Conservation (phyloP, 1,284 basidiomycete species). For the Earliella scabrosa region DNA sequence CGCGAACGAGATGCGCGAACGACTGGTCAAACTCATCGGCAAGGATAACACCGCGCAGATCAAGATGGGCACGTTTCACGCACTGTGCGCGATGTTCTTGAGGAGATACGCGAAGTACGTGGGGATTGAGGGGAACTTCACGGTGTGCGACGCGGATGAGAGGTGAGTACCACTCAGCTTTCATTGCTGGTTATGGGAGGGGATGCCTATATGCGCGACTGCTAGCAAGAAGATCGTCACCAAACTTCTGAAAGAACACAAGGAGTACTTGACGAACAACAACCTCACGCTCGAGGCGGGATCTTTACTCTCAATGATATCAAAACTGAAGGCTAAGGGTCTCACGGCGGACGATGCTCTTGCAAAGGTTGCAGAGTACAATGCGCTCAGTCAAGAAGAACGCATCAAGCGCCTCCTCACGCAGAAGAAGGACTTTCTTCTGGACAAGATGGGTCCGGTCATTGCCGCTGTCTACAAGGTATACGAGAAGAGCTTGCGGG, state of each 20-base stretch:
- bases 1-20: conserved; percentile 85
- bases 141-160: conserved; percentile 84
- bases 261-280: conserved; percentile 49
- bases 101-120: conserved; percentile 68
- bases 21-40: conserved; percentile 77
- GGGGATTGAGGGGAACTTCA: conserved; percentile 75
- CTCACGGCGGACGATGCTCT: conserved; percentile 54
- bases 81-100: conserved; percentile 76
- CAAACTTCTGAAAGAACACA: conserved; percentile 61
- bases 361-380: conserved; percentile 17
- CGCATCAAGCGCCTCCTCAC: not conserved
- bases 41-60: conserved; percentile 61
- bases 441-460: conserved; percentile 27
- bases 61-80: conserved; percentile 85
- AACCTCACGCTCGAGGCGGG: conserved; percentile 66
- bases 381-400: conserved; percentile 8
- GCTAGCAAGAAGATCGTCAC: conserved; percentile 77
- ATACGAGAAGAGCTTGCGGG: conserved; percentile 69
- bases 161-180: conserved; percentile 50
- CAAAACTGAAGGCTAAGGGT: conserved; percentile 82
- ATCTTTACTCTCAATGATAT: conserved; percentile 68
- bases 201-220: conserved; percentile 10
- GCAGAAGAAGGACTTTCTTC: conserved; percentile 13
- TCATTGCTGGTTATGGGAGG: not conserved
- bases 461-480: conserved; percentile 64